Evolutionary conservation across 139 green algal genomes (phyloP), one percentile per base, ranked within the genome.

Genomic region (Parachlorella kessleri): DNA sequence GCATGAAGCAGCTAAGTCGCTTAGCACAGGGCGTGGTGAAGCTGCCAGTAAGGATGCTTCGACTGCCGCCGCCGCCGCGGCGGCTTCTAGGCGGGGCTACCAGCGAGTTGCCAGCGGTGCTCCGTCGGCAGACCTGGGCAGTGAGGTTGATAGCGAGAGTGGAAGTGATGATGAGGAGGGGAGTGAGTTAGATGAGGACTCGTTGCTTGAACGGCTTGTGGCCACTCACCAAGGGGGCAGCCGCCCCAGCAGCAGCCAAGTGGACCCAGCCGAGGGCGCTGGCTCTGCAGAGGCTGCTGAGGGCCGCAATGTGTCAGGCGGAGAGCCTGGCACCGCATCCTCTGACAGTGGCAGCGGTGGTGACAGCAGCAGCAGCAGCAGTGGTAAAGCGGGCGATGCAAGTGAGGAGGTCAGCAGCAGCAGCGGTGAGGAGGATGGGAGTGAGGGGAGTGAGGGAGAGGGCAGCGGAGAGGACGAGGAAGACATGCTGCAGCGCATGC

Each of bases 141-240:
- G 21, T 14, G 48, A 59, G 48, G 48, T 28, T 59, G 14, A n/a
- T 63, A 81, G 35, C 67, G 69, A 79, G 74, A 86, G 69, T 81
- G 84, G 26, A 70, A 80, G 64, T 68, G 83, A 90, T 64, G 83
- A 84, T 54, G 81, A 87, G 2, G 79, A 81, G n/a, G 73, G 79
- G 41, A 70, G 79, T 6, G 85, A 89, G 6, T 77, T 91, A 40
- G 88, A 88, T 35, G 91, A 94, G 21, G 89, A 91, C 2, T 88
- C 81, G 14, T 86, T 92, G 87, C 79, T 94, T 18, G 86, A 80
- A 5, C 39, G 87, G 0, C 83, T 95, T 71, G 39, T 92, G 3
- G 72, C 73, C 14, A 55, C 70, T 32, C 72, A 84, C 39, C 66
- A 80, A 23, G 33, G 33, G 14, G 48, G 48, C 14, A 59, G 21